Evolutionary conservation across 2,329 filamentous ascomycete species (phyloP), one percentile per base, ranked within the genome.

Genomic region (Diaporthe citriasiana): DNA sequence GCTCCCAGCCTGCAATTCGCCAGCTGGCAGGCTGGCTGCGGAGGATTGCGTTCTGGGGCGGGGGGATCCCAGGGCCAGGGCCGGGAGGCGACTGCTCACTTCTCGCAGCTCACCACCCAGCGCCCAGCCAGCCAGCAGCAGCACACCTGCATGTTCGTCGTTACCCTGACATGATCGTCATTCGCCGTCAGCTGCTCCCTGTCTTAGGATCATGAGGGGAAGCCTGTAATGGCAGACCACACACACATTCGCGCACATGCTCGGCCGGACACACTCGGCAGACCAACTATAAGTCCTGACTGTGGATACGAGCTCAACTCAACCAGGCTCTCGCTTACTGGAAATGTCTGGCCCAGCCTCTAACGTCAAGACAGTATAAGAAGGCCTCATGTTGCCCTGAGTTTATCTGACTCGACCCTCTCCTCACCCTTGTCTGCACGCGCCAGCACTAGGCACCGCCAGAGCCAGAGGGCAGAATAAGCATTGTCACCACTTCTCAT

Each of bases 151-250:
- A 66, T 51, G 25, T 66, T 66, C 45, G 19, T 66, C 27, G 42
- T 30, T 66, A 51, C 60, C 38, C 27, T 66, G 63, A 51, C 63
- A 66, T 66, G 63, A 27, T 51, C 63, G 42, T 53, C 63, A 38
- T 66, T 35, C 63, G 63, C 45, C 63, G 30, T 53, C 63, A 68
- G 63, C 63, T n/a, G 63, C 53, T 27, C 63, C 63, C 47, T 53
- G 63, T 33, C 63, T 53, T 19, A 35, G 63, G 42, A 66, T 66
- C 45, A 33, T 72, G 71, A 72, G 59, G 71, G 59, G 71, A 68
- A 72, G 25, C 60, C 35, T 72, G 71, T 25, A 63, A 30, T 22
- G 33, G 56, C 63, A 51, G 45, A 66, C 42, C 45, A 51, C 45
- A 45, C 42, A 66, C 60, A 66, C 51, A 19, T 13, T n/a, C n/a